Evolutionary conservation across 192 early-diverging fungal genomes (phyloP).

Genomic region (Backusella liffmaniae): DNA sequence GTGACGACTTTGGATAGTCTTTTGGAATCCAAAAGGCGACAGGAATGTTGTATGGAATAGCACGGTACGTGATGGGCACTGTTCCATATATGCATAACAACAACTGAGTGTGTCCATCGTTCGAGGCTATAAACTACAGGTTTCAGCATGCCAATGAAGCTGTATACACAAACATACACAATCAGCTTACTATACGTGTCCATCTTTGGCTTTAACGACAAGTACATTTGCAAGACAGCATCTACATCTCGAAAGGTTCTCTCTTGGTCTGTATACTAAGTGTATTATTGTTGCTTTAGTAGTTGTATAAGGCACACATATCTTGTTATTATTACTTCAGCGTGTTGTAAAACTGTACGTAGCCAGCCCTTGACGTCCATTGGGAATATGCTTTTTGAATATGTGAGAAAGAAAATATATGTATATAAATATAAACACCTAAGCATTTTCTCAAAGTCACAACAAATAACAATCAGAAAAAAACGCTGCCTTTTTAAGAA

Average conservation of each 20-base stretch:
- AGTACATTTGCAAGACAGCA: slow-evolving; percentile 52
- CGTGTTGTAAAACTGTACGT: slow-evolving; percentile 18
- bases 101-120: slow-evolving; percentile 58
- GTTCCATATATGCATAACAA: slow-evolving; percentile 86
- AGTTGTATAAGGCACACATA: neutral
- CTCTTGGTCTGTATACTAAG: slow-evolving; percentile 60
- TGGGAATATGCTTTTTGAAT: neutral
- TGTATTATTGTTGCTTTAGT: neutral
- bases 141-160: too few relatives aligned
- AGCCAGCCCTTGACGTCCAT: slow-evolving; percentile 25
- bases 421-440: too few relatives aligned
- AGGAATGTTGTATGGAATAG: slow-evolving; percentile 86
- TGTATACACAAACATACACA: neutral
- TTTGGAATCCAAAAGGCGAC: slow-evolving; percentile 87
- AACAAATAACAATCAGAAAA: neutral
- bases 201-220: slow-evolving; percentile 60
- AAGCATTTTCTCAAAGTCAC: neutral
- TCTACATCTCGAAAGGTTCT: slow-evolving; percentile 66
- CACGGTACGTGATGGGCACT: slow-evolving; percentile 79
- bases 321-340: neutral
- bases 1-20: slow-evolving; percentile 75
- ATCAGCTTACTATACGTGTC: slow-evolving; percentile 64
- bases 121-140: slow-evolving; percentile 42
- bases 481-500: too few relatives aligned
- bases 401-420: too few relatives aligned